Conservation (phyloP, 208 protist species). For the Wallacemonas rigidus region DNA sequence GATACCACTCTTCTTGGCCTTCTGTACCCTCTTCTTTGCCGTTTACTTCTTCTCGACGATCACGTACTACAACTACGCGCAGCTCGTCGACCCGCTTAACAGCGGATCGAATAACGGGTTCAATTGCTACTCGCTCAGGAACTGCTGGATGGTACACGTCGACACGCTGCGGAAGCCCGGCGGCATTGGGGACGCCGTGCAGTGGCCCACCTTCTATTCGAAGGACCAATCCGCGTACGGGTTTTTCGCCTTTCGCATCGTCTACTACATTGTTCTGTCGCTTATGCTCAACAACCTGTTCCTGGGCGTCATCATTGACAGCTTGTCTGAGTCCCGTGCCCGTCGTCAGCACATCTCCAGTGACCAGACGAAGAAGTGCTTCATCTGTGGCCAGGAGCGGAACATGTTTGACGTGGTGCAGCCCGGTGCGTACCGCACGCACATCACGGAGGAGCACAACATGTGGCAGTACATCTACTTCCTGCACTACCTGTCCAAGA, state of each 20-base stretch:
- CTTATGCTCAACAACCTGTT: conserved; percentile 88
- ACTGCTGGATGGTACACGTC: conserved; percentile 73
- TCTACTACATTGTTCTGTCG: conserved; percentile 84
- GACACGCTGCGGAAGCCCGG: conserved; percentile 71
- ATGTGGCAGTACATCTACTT: conserved; percentile 96
- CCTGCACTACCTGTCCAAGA: conserved; percentile 76
- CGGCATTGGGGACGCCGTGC: conserved; percentile 75
- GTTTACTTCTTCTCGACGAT: conserved; percentile 60
- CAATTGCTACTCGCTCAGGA: conserved; percentile 71
- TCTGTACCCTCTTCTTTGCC: conserved; percentile 47
- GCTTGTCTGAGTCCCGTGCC: conserved; percentile 48
- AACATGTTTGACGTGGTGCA: conserved; percentile 76
- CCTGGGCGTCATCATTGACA: conserved; percentile 95
- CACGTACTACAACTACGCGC: conserved; percentile 58
- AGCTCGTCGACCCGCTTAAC: conserved; percentile 47
- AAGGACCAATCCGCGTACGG: conserved; percentile 70
- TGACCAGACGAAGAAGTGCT: conserved; percentile 90
- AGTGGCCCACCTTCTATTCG: conserved; percentile 56
- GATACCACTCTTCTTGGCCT: conserved; percentile 46
- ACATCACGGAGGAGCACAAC: conserved; percentile 93
- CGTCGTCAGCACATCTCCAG: background rate
- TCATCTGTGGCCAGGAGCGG: conserved; percentile 91
- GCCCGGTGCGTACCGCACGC: conserved; percentile 75
- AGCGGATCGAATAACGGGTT: conserved; percentile 43
- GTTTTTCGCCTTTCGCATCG: conserved; percentile 88